Percentiles rank a stretch among this genome's conserved stretches.
These are phyloP conservation scores for Phoenix dactylifera DNA, from an alignment of 176 grass and related monocot genomes.

Conservation along the genomic window DNA sequence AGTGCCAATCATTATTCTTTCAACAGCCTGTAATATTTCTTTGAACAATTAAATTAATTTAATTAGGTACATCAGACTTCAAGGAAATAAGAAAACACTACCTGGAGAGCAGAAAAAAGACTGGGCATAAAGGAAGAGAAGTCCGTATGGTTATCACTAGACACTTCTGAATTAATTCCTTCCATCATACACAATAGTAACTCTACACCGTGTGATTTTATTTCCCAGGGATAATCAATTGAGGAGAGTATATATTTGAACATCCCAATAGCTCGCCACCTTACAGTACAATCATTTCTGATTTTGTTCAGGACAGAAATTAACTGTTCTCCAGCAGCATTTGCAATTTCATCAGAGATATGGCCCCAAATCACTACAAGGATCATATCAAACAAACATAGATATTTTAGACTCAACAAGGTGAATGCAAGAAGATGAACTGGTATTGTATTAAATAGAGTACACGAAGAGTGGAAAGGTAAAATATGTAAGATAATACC, in stretches of 20 bases:
- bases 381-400: not conserved
- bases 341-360: constrained; percentile 44
- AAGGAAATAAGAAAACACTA: constrained; percentile 20
- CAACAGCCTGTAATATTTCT: constrained; percentile 48
- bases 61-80: not conserved
- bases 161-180: constrained; percentile 27
- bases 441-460: not conserved
- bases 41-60: constrained; percentile 16
- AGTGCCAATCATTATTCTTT: constrained; percentile 67
- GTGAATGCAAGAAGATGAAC: too few species aligned
- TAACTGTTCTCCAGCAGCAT: constrained; percentile 35
- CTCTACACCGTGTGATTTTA: constrained; percentile 63
- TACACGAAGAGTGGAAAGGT: not conserved
- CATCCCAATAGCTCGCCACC: constrained; percentile 67
- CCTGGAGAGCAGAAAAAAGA: constrained; percentile 56
- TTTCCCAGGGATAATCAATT: constrained; percentile 57
- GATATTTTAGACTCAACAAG: too few species aligned
- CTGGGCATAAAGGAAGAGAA: constrained; percentile 33
- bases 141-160: constrained; percentile 26
- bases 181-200: constrained; percentile 49
- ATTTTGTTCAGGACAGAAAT: constrained; percentile 42
- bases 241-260: constrained; percentile 51
- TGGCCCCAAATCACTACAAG: constrained; percentile 53
- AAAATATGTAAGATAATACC: constrained; percentile 26
- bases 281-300: constrained; percentile 30